Base-by-base conservation (phyloP, 2,329 filamentous ascomycete species). In the Trichoderma sp. region DNA sequence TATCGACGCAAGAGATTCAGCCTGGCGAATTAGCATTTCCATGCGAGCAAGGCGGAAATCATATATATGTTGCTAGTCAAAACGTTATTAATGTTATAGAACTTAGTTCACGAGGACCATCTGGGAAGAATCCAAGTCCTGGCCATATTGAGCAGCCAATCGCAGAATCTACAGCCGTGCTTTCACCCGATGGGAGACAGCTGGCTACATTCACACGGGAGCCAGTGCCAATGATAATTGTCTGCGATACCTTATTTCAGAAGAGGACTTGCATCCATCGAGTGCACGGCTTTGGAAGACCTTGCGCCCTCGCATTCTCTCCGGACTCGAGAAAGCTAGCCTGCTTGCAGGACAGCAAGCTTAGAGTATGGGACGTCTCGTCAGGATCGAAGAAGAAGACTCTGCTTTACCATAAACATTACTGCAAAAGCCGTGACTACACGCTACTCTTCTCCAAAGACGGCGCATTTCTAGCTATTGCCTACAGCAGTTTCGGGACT, bases 381-480 rank as follows among this genome's bases (percentile, higher is more conserved):
- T 45, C 16, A 3, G 7, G 3, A 8, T 18, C 16, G 16, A 45
- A 45, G 38, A 45, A 3, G 16, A 45, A 45, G 16, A 45, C 16
- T 18, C 38, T 45, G 6, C 38, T 45, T 3, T 18, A 45, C 7
- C 38, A 45, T 7, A 45, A 45, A 45, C 6, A 18, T 18, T 4
- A 45, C 16, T 2, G 16, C 3, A 1, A 0, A 45, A 45, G 7
- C 6, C 2, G 2, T 8, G 38, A 0, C 16, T 4, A 4, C 38
- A 18, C 3, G 6, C 2, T 45, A 8, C 16, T 18, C 38, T 45
- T 45, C 38, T 45, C 38, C 3, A 9, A 45, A 18, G 38, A 45
- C 38, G 6, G 38, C 7, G 4, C 1, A 18, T 45, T 18, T 18
- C 38, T 45, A 18, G 38, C 38, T 18, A 6, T 18, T 45, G 38